Base-by-base conservation (phyloP, 1,284 basidiomycete species). In the Malassezia nana region DNA sequence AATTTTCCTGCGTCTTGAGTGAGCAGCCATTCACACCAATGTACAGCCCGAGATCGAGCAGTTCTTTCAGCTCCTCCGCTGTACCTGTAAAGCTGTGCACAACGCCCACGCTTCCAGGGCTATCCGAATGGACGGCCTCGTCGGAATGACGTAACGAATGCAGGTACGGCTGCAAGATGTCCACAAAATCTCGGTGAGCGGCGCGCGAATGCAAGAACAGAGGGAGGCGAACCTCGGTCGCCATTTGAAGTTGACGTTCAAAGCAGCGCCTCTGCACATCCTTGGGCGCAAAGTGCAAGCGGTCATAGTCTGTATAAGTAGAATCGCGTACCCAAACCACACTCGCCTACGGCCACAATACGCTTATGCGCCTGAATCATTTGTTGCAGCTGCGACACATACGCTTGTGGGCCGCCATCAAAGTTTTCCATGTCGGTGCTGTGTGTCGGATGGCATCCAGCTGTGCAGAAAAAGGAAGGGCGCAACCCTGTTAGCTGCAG, bases 11-110 rank as follows among this genome's bases (percentile, higher is more conserved):
- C 0, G 85, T 87, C 75, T 90, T 91, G 59, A 92, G 75, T 2
- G 84, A 84, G 71, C 89, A 90, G 0, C 88, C 87, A 61, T 89
- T 89, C 50, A 88, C 75, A 50, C 83, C 83, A 52, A 88, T 79
- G 43, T 56, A 71, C 7, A 69, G 57, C 4, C 66, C 67, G 18
- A 71, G 49, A 12, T 55, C 52, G 15, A 89, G 82, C 51, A 87
- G 75, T 67, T 91, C 85, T 7, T 76, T 66, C 42, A 81, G 81
- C 72, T 91, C 87, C 22, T 79, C 78, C 1, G 70, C 60, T 0
- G 80, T 81, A 0, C 88, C 89, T 0, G 87, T 89, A 74, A 89
- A 89, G 62, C 84, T 86, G 74, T 91, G 89, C 7, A 89, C 87
- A 7, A 90, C 87, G 22, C 71, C 71, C 0, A 68, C 57, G 7